Evolutionary conservation across 768 basidiomycete species (phyloP).

Genomic region (Boletus sensibilis): DNA sequence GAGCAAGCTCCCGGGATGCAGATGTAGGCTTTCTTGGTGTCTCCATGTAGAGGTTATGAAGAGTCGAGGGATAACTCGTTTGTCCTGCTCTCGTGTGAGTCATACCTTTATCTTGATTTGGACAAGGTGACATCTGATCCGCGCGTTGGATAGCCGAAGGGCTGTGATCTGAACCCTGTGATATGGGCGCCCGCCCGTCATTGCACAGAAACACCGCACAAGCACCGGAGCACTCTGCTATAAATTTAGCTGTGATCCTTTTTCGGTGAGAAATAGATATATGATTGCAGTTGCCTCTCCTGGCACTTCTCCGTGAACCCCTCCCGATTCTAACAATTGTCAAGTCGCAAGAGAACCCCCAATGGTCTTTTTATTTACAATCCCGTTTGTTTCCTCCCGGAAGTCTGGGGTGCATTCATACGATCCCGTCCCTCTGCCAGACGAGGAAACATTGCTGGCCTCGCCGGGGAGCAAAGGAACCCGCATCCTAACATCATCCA

Average conservation of each 20-base stretch:
- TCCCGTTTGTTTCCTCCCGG: neutral
- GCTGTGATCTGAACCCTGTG: constrained; percentile 1
- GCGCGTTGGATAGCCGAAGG: neutral
- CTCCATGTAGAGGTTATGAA: constrained; percentile 10
- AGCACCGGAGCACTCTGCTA: neutral
- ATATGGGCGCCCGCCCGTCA: neutral
- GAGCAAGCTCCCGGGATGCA: constrained; percentile 17
- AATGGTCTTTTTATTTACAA: constrained; percentile 7
- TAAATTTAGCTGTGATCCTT: neutral
- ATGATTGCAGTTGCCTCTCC: neutral
- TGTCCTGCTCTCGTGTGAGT: neutral
- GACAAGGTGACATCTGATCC: neutral
- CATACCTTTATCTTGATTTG: constrained; percentile 4
- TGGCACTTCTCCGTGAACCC: neutral
- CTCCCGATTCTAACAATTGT: neutral
- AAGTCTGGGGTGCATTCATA: constrained; percentile 10
- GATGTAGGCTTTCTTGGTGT: constrained; percentile 4
- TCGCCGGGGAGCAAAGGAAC: neutral
- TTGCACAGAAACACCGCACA: constrained; percentile 7
- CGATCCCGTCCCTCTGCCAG: constrained; percentile 9
- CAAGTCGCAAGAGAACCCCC: neutral
- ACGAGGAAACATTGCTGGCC: constrained; percentile 17
- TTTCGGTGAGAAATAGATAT: constrained; percentile 4
- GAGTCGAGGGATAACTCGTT: neutral
- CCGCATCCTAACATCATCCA: neutral